Conservation (phyloP, 2,329 filamentous ascomycete species). For the Nigrospora oryzae region DNA sequence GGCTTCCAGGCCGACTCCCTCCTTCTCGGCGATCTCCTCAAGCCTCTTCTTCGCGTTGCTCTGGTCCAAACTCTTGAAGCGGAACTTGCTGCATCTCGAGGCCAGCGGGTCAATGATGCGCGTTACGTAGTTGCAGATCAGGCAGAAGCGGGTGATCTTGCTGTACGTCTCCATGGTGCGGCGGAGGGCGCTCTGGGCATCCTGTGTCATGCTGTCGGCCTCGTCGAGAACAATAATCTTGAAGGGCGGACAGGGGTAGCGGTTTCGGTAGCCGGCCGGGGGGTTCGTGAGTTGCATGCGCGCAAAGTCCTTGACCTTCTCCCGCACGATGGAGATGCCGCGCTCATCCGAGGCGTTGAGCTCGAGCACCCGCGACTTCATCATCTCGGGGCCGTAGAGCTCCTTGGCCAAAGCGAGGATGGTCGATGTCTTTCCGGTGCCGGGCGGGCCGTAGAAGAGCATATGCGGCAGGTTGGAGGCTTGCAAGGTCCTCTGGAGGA, state of each 20-base stretch:
- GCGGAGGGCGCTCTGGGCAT: constrained; percentile 85
- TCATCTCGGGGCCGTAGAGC: constrained; percentile 90
- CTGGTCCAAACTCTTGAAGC: constrained; percentile 93
- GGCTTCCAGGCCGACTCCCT: constrained; percentile 67
- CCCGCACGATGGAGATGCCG: constrained; percentile 91
- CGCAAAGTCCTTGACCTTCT: constrained; percentile 98
- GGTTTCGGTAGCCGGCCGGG: constrained; percentile 55
- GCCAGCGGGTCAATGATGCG: constrained; percentile 95
- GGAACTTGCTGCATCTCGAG: constrained; percentile 88
- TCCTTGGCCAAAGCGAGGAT: constrained; percentile 96
- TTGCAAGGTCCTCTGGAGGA: constrained; percentile 87
- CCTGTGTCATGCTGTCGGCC: constrained; percentile 97
- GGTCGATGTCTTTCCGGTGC: constrained; percentile 96
- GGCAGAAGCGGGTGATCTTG: constrained; percentile 92
- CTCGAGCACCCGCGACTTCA: constrained; percentile 91
- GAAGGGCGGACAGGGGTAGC: constrained; percentile 92
- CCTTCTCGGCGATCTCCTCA: constrained; percentile 71
- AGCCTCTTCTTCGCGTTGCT: constrained; percentile 73
- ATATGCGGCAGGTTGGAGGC: constrained; percentile 97
- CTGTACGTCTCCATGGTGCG: constrained; percentile 98
- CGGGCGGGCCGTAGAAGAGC: constrained; percentile 97
- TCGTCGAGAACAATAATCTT: constrained; percentile 99
- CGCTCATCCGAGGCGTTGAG: constrained; percentile 98
- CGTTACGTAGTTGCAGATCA: constrained; percentile 98
- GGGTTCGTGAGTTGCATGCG: constrained; percentile 87